A percentile compares a stretch with the other conserved stretches of the same genome.
These are phyloP conservation scores for Quercus tomentella DNA, from an alignment of 331 rosid genomes.

Conservation along the genomic window DNA sequence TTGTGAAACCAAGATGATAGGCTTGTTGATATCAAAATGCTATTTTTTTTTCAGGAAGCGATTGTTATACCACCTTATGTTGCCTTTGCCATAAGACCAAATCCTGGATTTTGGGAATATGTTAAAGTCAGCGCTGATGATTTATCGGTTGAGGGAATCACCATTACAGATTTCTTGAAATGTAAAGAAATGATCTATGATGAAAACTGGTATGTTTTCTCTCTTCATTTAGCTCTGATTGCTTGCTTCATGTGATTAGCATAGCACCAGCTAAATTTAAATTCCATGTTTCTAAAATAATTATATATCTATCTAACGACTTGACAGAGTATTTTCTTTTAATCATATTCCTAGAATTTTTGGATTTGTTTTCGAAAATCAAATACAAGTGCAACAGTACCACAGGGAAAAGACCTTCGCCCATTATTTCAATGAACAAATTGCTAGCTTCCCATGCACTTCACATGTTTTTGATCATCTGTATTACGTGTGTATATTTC, in stretches of 20 bases:
- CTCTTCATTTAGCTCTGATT: neutral
- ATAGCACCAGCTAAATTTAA: neutral
- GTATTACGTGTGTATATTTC: neutral
- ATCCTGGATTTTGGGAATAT: conserved; percentile 86
- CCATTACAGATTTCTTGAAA: conserved; percentile 56
- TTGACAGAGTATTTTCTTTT: too few relatives aligned
- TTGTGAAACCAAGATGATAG: neutral
- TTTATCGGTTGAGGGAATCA: conserved; percentile 58
- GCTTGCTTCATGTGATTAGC: neutral
- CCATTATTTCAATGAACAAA: neutral
- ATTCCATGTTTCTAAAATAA: neutral
- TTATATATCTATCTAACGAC: neutral
- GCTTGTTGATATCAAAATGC: neutral
- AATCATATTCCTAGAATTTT: neutral
- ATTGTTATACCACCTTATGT: conserved; percentile 70
- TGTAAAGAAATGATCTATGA: conserved; percentile 61
- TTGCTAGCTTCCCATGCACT: neutral
- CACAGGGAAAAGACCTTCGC: neutral
- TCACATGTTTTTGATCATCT: neutral
- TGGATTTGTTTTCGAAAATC: neutral
- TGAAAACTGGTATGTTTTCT: conserved; percentile 53
- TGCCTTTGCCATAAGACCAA: conserved; percentile 71
- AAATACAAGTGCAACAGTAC: neutral
- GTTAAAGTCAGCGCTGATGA: conserved; percentile 59
- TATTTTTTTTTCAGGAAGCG: conserved; percentile 61